phyloP scores from a whole-genome alignment of 805 yeast species.

The Ogataea salicorniae region DNA sequence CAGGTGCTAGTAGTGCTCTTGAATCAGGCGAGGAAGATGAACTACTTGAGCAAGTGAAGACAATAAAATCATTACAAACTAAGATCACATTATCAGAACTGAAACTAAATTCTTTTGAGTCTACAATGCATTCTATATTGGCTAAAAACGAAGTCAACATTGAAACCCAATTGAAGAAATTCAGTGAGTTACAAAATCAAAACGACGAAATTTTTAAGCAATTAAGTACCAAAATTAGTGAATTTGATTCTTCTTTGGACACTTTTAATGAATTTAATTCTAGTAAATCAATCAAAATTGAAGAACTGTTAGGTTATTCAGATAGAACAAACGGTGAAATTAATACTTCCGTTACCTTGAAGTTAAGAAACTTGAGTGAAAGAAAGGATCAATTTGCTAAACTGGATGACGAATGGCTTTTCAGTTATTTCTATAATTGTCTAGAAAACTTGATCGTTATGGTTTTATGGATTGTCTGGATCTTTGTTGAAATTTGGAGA shows the following conservation, averaged over 20 bases:
- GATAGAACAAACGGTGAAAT: slow-evolving; percentile 71
- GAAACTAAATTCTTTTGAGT: slow-evolving; percentile 14
- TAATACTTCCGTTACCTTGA: slow-evolving; percentile 63
- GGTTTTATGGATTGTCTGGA: slow-evolving; percentile 51
- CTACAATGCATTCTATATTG: slow-evolving; percentile 14
- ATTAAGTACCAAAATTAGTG: slow-evolving; percentile 15
- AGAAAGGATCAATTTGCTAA: slow-evolving; percentile 34
- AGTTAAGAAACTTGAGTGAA: slow-evolving; percentile 50
- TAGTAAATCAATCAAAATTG: slow-evolving; percentile 41
- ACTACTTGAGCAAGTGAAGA: slow-evolving; percentile 10
- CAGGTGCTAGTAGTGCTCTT: neutral
- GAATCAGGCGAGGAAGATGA: slow-evolving; percentile 4
- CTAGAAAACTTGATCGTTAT: slow-evolving; percentile 51
- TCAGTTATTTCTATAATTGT: slow-evolving; percentile 36
- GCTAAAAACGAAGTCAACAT: slow-evolving; percentile 19
- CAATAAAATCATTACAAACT: slow-evolving; percentile 10
- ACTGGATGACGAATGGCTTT: slow-evolving; percentile 30
- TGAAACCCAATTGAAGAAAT: slow-evolving; percentile 22
- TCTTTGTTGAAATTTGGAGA: slow-evolving; percentile 45
- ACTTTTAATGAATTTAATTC: slow-evolving; percentile 17
- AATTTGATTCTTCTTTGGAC: slow-evolving; percentile 18
- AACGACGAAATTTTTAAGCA: slow-evolving; percentile 17
- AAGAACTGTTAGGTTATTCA: slow-evolving; percentile 54
- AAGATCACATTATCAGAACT: slow-evolving; percentile 14
- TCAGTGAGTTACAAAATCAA: slow-evolving; percentile 28